A percentile compares a stretch with the other conserved stretches of the same genome.
These are phyloP conservation scores for Acacia melanoxylon DNA, from an alignment of 306 rosid genomes.

Conservation along the genomic window DNA sequence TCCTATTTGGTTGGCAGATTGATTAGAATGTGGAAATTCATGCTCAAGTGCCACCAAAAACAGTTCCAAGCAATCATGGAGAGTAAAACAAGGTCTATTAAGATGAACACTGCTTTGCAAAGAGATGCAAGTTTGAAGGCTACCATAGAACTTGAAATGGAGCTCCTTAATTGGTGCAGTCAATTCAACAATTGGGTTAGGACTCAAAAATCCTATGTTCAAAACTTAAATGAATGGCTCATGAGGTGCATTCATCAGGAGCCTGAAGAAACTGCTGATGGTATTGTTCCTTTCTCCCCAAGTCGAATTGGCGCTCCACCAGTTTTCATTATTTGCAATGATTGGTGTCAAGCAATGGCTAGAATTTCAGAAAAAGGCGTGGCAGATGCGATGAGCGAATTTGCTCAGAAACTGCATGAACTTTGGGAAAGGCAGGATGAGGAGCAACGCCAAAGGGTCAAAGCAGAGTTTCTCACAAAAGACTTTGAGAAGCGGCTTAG, in stretches of 20 bases:
- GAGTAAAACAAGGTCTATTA: slow-evolving; percentile 73
- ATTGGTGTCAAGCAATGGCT: slow-evolving; percentile 92
- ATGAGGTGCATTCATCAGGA: slow-evolving; percentile 65
- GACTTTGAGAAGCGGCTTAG: slow-evolving; percentile 77
- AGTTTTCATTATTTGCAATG: slow-evolving; percentile 78
- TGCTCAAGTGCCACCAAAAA: slow-evolving; percentile 91
- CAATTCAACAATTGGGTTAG: slow-evolving; percentile 84
- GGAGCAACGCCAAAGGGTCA: slow-evolving; percentile 77
- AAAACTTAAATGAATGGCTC: slow-evolving; percentile 89
- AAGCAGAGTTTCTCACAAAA: slow-evolving; percentile 69
- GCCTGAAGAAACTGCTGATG: slow-evolving; percentile 88
- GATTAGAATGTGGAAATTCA: slow-evolving; percentile 92
- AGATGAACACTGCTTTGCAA: slow-evolving; percentile 53
- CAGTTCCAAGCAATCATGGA: slow-evolving; percentile 94
- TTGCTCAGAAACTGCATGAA: slow-evolving; percentile 73
- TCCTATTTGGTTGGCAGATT: slow-evolving; percentile 58
- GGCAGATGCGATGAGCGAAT: slow-evolving; percentile 69
- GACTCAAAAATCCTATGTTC: slow-evolving; percentile 81
- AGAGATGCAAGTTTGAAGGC: slow-evolving; percentile 87
- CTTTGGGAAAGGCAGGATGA: slow-evolving; percentile 94
- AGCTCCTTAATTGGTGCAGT: slow-evolving; percentile 89
- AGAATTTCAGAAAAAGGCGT: slow-evolving; percentile 77
- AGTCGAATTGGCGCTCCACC: slow-evolving; percentile 87
- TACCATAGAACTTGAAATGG: slow-evolving; percentile 84
- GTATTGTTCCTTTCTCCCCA: slow-evolving; percentile 90